Evolutionary conservation across 2,329 filamentous ascomycete species (phyloP), one percentile per base, ranked within the genome.

Genomic region (Aureobasidium leucospermi): DNA sequence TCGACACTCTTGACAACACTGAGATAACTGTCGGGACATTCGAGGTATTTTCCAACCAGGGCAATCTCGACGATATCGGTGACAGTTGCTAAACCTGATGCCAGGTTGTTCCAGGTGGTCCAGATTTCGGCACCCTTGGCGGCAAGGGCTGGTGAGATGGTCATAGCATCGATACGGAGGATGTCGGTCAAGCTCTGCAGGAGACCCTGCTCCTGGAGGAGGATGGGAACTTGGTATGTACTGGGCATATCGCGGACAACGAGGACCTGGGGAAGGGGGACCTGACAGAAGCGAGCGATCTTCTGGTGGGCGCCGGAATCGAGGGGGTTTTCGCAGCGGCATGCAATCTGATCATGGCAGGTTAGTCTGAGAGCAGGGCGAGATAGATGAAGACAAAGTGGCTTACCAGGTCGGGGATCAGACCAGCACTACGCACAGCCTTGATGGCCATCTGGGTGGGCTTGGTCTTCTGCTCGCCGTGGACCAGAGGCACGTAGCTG

Each of bases 171-270:
- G 10, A 96, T 81, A 38, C 81, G 79, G 34, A 96, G 79, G 16
- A 85, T 80, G 16, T 81, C 75, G 39, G 79, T 80, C 58, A 97
- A 78, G n/a, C 85, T 81, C 11, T 79, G 73, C 8, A 93, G 77
- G 1, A 97, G 79, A 28, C 85, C 84, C 75, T 97, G 90, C 65
- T 91, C 81, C 66, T 93, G 84, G 13, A 97, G 85, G 28, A 97
- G 87, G n/a, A 96, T 80, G 0, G 94, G 94, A 2, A 97, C 93
- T 65, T 96, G 92, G 75, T 99, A 99, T 56, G 89, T 95, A 11
- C 91, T 91, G 19, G 86, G 80, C 74, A 97, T 90, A 72, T 97
- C 88, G 66, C 88, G 87, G 10, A 99, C 92, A 10, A 85, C 88
- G 63, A 97, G 79, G 45, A 97, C 90, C 70, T 96, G 90, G 65